Percentiles rank a stretch among this genome's conserved stretches.
Conservation (phyloP, 2,329 filamentous ascomycete genomes). For the Clonostachys sp. region DNA sequence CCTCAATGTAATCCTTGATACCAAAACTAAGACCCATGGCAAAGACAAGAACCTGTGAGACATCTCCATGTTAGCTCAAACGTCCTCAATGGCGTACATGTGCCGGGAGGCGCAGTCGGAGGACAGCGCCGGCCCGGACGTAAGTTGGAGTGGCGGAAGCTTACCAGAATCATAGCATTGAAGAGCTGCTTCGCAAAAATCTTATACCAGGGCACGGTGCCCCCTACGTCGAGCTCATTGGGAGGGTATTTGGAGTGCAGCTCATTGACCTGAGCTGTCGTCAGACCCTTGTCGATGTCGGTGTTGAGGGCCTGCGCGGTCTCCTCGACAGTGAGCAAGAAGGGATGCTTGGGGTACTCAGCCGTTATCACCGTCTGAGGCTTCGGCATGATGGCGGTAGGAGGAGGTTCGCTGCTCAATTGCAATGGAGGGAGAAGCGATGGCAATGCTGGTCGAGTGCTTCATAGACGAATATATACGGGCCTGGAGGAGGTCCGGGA, state of each 20-base stretch:
- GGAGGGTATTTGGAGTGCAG: conserved; percentile 56
- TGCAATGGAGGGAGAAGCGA: no score
- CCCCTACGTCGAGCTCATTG: conserved; percentile 68
- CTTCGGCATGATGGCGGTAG: no score
- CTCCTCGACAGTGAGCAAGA: conserved; percentile 56
- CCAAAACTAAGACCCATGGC: conserved; percentile 70
- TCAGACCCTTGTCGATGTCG: conserved; percentile 63
- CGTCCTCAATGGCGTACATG: background rate
- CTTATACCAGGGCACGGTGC: conserved; percentile 64
- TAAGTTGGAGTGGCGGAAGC: background rate
- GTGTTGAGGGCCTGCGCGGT: conserved; percentile 59
- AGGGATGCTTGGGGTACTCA: conserved; percentile 50
- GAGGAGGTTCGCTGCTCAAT: no score
- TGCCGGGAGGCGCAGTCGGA: background rate
- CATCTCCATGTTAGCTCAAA: background rate
- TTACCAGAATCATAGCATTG: conserved; percentile 72
- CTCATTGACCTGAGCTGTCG: conserved; percentile 51
- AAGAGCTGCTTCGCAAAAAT: conserved; percentile 69
- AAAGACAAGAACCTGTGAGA: conserved; percentile 62
- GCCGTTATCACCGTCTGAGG: conserved; percentile 18
- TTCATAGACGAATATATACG: no score
- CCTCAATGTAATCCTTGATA: conserved; percentile 64
- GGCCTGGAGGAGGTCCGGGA: no score
- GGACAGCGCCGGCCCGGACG: background rate
- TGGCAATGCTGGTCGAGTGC: no score